Evolutionary conservation across 169 alveolate species (phyloP).

Genomic region (Eimeria acervulina): DNA sequence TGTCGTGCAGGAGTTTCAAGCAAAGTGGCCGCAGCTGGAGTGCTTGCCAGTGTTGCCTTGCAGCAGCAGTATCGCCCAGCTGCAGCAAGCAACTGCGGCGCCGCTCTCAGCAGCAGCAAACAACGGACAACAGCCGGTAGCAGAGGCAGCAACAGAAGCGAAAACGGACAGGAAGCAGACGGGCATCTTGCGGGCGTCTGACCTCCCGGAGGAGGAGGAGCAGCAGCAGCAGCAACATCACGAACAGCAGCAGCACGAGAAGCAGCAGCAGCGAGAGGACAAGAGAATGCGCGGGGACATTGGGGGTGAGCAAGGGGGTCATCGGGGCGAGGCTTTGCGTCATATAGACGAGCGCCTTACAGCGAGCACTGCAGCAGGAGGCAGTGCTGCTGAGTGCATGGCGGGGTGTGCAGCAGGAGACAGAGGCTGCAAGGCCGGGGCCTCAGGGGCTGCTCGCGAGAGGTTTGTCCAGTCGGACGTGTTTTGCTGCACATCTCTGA

Average conservation of each 20-base stretch:
- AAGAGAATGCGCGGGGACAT: neutral
- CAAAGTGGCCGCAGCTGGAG: neutral
- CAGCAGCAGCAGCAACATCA: neutral
- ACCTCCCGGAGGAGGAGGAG: neutral
- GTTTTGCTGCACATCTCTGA: slow-evolving; percentile 44
- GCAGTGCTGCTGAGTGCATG: neutral
- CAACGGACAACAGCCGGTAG: neutral
- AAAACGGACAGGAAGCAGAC: neutral
- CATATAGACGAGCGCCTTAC: neutral
- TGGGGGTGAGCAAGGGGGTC: neutral
- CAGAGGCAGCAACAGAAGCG: slow-evolving; percentile 18
- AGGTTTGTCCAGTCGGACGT: neutral
- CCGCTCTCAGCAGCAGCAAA: neutral
- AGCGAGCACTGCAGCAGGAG: slow-evolving; percentile 19
- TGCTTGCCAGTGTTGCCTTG: too few species aligned
- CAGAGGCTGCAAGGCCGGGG: neutral
- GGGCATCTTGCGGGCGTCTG: neutral
- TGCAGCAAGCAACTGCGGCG: neutral
- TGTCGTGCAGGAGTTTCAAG: neutral
- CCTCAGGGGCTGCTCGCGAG: neutral
- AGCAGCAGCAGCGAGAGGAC: slow-evolving; percentile 38
- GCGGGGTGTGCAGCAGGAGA: neutral
- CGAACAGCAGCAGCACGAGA: slow-evolving; percentile 51
- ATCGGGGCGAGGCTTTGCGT: neutral
- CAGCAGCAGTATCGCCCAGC: neutral